Base-by-base conservation (phyloP, 805 yeast species). In the Metschnikowia peoriensis region DNA sequence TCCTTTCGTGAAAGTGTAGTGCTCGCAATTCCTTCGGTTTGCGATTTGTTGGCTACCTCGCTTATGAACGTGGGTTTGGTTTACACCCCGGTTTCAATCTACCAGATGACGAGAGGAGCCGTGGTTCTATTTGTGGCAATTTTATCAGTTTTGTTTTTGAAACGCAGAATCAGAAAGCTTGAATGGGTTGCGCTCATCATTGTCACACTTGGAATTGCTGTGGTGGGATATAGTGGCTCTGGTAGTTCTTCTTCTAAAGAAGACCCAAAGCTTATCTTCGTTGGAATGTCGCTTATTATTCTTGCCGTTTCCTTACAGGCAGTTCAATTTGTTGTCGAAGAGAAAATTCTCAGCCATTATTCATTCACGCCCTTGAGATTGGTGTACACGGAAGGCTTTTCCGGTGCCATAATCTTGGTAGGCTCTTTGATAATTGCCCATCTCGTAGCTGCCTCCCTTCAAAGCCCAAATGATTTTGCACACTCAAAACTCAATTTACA, bases 31-130 rank as follows among this genome's bases (percentile, higher is more conserved):
- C 94, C 94, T 1, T 81, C 94, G 0, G 63, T 79, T 8, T 86
- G 91, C 67, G 96, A 88, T 66, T 74, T 88, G 46, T 61, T 78
- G 38, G 93, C 86, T 4, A 88, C 96, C 1, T 88, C 94, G 0
- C 68, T 88, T 57, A 77, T 88, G 83, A 85, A 88, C 60, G 65
- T 87, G n/a, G 94, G 94, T 0, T 73, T 88, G 54, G 66, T 86
- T 27, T 84, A 83, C 66, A 83, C 85, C 1, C 93, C 94, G 0
- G 94, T 88, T 8, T 85, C 91, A 1, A 79, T 88, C 46, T 88
- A 87, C 66, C 96, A 88, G 66, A 88, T 88, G 96, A 84, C 87
- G n/a, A 73, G 96, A 57, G 94, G 96, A 2, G 81, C 90, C 0
- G 71, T 87, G 41, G 88, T 88, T 41, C 68, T 88, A 41, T 87